phyloP scores from a whole-genome alignment of 169 alveolate genomes.

The Plasmodium coatneyi region DNA sequence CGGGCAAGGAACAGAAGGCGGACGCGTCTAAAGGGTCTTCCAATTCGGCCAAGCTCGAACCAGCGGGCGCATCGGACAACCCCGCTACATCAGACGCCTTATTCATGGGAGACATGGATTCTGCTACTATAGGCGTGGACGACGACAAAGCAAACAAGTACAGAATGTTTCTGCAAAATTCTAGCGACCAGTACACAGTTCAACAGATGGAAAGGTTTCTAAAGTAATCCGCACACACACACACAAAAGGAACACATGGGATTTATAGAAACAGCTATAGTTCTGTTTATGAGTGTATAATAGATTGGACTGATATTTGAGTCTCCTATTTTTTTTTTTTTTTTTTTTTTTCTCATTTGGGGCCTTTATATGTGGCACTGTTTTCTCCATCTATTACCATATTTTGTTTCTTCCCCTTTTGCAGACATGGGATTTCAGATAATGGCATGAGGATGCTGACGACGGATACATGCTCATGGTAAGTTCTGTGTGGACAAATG shows the following conservation, averaged over 20 bases:
- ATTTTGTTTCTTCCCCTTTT: background rate
- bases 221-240: slow-evolving; percentile 9
- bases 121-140: slow-evolving; percentile 2
- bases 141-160: slow-evolving; percentile 23
- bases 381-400: background rate
- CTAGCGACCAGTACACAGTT: slow-evolving; percentile 34
- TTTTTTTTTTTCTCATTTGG: background rate
- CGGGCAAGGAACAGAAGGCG: slow-evolving; percentile 2
- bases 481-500: background rate
- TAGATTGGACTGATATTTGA: background rate
- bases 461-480: slow-evolving; percentile 79
- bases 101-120: background rate
- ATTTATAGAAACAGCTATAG: background rate
- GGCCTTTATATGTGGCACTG: background rate
- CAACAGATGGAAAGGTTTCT: slow-evolving; percentile 65
- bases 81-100: background rate
- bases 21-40: background rate
- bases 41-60: background rate
- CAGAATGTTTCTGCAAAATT: slow-evolving; percentile 18
- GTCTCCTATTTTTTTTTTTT: background rate
- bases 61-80: background rate
- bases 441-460: slow-evolving; percentile 83
- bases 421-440: slow-evolving; percentile 80
- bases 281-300: background rate
- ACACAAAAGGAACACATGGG: background rate